A percentile compares a stretch with the other conserved stretches of the same genome.
phyloP scores from a whole-genome alignment of 2,329 filamentous ascomycete species.

The Trichoderma afroharzianum region DNA sequence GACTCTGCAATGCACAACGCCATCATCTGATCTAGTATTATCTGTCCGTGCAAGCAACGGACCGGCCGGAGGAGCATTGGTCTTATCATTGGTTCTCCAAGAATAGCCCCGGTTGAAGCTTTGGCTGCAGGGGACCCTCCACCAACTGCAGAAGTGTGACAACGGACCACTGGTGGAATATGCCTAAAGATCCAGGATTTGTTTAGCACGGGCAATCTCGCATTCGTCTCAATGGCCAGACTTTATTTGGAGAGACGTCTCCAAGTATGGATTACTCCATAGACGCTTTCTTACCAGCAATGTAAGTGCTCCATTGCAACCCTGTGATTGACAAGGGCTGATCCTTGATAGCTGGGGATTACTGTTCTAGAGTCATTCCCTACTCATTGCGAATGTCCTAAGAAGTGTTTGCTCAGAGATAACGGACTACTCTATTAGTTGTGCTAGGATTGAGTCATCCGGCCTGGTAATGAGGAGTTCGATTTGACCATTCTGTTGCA shows the following conservation, averaged over 20 bases:
- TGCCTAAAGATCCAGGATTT: neutral
- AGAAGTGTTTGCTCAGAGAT: neutral
- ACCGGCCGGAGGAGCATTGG: neutral
- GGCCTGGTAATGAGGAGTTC: neutral
- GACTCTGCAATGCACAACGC: neutral
- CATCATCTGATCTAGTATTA: neutral
- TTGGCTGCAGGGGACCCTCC: neutral
- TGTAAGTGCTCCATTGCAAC: neutral
- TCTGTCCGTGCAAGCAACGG: neutral
- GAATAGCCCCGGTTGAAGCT: neutral
- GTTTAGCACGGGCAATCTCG: neutral
- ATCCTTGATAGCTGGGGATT: neutral
- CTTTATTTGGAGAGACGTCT: neutral
- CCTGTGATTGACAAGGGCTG: neutral
- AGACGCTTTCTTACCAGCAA: neutral
- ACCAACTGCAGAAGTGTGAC: neutral
- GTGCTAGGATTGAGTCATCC: neutral
- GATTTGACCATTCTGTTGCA: neutral
- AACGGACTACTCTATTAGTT: neutral
- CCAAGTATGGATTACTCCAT: neutral
- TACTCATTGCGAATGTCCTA: neutral
- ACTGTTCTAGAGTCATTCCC: neutral
- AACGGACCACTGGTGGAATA: neutral
- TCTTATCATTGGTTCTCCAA: neutral
- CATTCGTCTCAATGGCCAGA: neutral